Conservation (phyloP, 2,329 filamentous ascomycete genomes). For the Botryotinia globosa region DNA sequence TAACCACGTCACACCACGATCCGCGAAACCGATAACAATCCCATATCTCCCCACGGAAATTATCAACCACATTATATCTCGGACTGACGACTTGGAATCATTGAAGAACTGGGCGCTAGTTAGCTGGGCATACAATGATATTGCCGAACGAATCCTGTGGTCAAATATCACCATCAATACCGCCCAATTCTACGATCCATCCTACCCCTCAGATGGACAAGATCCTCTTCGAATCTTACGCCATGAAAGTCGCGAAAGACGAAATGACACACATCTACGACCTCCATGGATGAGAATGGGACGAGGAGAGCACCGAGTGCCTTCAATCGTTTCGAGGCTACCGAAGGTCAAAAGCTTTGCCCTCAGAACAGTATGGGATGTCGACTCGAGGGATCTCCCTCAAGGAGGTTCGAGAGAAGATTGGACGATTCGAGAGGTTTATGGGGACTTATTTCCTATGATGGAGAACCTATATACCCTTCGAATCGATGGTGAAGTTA, state of each 20-base stretch:
- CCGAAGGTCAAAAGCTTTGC: conserved; percentile 14
- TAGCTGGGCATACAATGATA: conserved; percentile 12
- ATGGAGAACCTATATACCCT: conserved; percentile 11
- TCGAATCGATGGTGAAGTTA: conserved; percentile 20
- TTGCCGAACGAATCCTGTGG: conserved; percentile 20
- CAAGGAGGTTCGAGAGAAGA: conserved; percentile 17
- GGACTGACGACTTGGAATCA: conserved; percentile 18
- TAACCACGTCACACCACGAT: conserved; percentile 6
- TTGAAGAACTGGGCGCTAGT: conserved; percentile 20
- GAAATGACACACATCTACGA: neutral
- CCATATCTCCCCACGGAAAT: conserved; percentile 19
- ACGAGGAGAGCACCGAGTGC: conserved; percentile 3
- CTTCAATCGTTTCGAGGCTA: conserved; percentile 16
- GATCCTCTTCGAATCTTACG: conserved; percentile 14
- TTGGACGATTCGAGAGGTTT: neutral
- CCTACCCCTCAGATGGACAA: conserved; percentile 11
- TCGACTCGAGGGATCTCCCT: conserved; percentile 16
- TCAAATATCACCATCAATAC: conserved; percentile 21
- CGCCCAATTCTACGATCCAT: conserved; percentile 18
- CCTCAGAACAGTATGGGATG: conserved; percentile 20
- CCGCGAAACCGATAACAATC: conserved; percentile 14
- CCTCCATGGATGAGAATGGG: neutral
- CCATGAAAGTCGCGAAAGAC: conserved; percentile 12
- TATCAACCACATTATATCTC: conserved; percentile 17
- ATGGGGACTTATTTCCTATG: neutral